Base-by-base conservation (phyloP, 2,329 filamentous ascomycete genomes). In the Arachnopeziza araneosa region DNA sequence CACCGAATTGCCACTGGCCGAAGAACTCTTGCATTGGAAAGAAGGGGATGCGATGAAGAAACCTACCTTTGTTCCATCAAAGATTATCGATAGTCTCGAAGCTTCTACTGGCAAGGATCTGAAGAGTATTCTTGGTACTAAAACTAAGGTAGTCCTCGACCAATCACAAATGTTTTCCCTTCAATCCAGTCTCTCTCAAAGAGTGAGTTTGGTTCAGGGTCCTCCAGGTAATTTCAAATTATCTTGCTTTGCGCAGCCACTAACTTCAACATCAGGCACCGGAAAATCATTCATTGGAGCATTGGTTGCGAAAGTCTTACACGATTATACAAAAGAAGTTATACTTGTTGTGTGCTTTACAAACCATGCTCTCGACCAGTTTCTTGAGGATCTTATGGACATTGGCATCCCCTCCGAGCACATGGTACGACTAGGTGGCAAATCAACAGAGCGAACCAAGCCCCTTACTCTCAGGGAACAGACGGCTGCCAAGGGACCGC, bases 251-350 rank as follows among this genome's bases (percentile, higher is more conserved):
- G 5, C 26, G 55, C 22, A 52, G 54, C 48, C 61, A 21, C 54
- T 57, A 61, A 60, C 55, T 58, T 54, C 48, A 52, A 22, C 52
- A n/a, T n/a, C n/a, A 86, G 85, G 87, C 0, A 92, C 88, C 0
- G 89, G 89, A 1, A 93, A 93, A 65, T 90, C 87, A 0, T 90
- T 90, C 63, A 80, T 90, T 2, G 89, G 89, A 0, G 84, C 87
- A 0, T 73, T 88, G 1, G 75, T 87, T 1, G 80, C 83, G 0
- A 85, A 85, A 56, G 71, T 77, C 0, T 68, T 92, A 0, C 72
- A 84, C 22, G 69, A 81, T 0, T 66, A 77, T 5, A 83, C 81
- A 0, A 22, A 65, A 0, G 75, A 81, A 26, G 81, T 70, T 0
- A 80, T 91, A 0, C 75, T 93, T 0, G 81, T 92, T 0, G 71